These are phyloP conservation scores for Verticillium alfalfae DNA, from an alignment of 2,329 filamentous ascomycete species.

Conservation along the genomic window DNA sequence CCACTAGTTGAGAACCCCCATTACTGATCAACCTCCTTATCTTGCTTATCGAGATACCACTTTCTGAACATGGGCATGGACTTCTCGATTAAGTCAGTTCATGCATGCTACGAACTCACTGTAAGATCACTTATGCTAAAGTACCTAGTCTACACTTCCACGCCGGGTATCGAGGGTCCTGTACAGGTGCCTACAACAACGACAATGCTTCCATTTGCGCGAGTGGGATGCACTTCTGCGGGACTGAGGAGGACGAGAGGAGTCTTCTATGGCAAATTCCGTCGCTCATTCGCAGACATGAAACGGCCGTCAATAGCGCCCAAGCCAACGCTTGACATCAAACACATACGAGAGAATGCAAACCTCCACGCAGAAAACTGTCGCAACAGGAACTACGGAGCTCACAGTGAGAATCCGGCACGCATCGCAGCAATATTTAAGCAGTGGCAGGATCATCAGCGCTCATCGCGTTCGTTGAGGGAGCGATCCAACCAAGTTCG, in stretches of 20 bases:
- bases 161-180: neutral
- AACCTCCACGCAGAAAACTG: conserved; percentile 79
- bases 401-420: conserved; percentile 46
- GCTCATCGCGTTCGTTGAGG: conserved; percentile 53
- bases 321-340: conserved; percentile 75
- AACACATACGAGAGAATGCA: conserved; percentile 82
- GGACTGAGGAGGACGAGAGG: neutral
- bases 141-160: neutral
- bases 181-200: neutral
- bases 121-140: neutral
- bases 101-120: neutral
- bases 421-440: conserved; percentile 51
- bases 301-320: conserved; percentile 66
- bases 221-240: neutral
- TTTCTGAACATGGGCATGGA: neutral
- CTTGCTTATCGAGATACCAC: neutral
- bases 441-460: conserved; percentile 57
- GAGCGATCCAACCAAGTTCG: conserved; percentile 63
- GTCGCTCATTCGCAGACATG: conserved; percentile 13
- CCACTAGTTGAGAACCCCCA: no score
- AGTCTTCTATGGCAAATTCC: neutral
- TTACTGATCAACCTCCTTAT: no score
- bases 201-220: neutral
- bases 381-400: conserved; percentile 73
- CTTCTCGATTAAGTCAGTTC: neutral